Percentiles rank a stretch among this genome's conserved stretches.
Evolutionary conservation across 768 basidiomycete genomes (phyloP).

Genomic region (Rubroboletus pulcherrimus): DNA sequence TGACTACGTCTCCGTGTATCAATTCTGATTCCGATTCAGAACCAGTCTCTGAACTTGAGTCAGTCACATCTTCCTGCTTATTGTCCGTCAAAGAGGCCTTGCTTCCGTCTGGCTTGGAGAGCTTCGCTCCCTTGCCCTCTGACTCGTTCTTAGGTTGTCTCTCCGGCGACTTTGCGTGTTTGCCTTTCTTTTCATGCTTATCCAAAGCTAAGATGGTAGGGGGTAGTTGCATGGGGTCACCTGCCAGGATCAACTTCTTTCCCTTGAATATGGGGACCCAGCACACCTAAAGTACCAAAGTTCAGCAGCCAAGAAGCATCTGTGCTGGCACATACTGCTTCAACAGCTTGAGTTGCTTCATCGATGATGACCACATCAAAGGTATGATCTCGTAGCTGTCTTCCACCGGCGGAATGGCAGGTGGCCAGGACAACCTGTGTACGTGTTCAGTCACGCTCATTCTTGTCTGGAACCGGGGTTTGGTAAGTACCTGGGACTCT

Average conservation of each 20-base stretch:
- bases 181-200: conserved; percentile 34
- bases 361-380: conserved; percentile 97
- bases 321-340: conserved; percentile 60
- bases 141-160: neutral
- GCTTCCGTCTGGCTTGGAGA: neutral
- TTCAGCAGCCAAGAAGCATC: neutral
- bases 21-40: conserved; percentile 19
- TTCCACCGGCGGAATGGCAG: conserved; percentile 88
- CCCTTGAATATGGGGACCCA: conserved; percentile 96
- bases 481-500: conserved; percentile 60
- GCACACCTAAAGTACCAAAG: conserved; percentile 39
- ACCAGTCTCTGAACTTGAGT: conserved; percentile 5
- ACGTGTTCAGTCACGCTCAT: neutral
- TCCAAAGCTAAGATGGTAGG: conserved; percentile 82
- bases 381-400: conserved; percentile 67
- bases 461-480: neutral
- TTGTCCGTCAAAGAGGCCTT: neutral
- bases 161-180: conserved; percentile 1
- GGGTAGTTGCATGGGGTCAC: conserved; percentile 94
- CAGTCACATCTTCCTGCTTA: neutral
- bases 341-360: conserved; percentile 95
- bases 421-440: conserved; percentile 82
- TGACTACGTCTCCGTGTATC: conserved; percentile 17
- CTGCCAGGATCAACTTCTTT: conserved; percentile 85
- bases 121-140: neutral